Percentiles rank a stretch among this genome's conserved stretches.
phyloP scores from a whole-genome alignment of 2,329 filamentous ascomycete genomes.

The Bertia moriformis region DNA sequence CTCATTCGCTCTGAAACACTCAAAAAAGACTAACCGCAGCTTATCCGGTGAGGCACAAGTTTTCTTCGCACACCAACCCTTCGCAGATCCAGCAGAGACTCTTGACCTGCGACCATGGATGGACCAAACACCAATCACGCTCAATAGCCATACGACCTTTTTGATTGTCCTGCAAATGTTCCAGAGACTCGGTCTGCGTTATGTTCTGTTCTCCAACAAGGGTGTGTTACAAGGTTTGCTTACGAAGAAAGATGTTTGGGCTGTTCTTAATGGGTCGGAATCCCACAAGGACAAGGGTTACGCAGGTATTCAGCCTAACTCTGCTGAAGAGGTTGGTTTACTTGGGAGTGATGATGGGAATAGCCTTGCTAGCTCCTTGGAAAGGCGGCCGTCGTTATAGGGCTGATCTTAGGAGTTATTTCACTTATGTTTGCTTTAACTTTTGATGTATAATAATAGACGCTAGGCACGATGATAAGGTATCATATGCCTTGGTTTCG shows the following conservation, averaged over 20 bases:
- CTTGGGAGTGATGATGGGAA: conserved; percentile 16
- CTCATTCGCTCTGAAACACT: neutral
- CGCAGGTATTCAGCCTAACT: conserved; percentile 10
- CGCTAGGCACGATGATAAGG: too few relatives aligned
- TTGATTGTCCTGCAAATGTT: neutral
- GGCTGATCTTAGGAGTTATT: too few relatives aligned
- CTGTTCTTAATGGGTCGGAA: neutral
- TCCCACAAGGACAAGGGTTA: conserved; percentile 3
- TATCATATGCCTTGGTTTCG: too few relatives aligned
- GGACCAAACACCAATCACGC: conserved; percentile 1
- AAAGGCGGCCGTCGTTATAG: conserved; percentile 14
- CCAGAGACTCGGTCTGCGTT: neutral
- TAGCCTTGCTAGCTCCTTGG: conserved; percentile 14
- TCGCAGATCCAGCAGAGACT: neutral
- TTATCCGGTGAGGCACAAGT: neutral
- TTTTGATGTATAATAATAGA: too few relatives aligned
- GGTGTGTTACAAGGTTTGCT: neutral
- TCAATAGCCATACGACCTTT: neutral
- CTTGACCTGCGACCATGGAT: conserved; percentile 1
- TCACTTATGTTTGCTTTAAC: too few relatives aligned
- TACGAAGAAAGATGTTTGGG: conserved; percentile 1
- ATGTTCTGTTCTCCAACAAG: conserved; percentile 1
- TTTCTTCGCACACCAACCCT: neutral
- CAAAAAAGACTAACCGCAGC: neutral
- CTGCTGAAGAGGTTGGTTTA: conserved; percentile 18